Evolutionary conservation across 106 monocot species (phyloP).

Genomic region (Dendrobium huoshanense): DNA sequence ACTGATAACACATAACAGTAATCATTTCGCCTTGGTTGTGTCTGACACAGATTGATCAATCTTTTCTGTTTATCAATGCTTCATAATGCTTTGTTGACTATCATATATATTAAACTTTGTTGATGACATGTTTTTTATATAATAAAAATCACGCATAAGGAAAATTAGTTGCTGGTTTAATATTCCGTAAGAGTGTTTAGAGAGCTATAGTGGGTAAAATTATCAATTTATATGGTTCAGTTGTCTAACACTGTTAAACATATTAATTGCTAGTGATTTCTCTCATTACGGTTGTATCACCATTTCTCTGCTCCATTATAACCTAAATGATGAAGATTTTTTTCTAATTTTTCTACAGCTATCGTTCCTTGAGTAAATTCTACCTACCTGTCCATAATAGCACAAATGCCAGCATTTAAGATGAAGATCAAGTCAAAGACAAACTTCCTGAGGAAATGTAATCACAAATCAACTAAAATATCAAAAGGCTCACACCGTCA

Average conservation of each 20-base stretch:
- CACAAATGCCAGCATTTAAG: constrained; percentile 9
- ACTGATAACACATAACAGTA: too few relatives aligned
- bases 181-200: not conserved
- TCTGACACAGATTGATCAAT: not conserved
- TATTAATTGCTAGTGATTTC: not conserved
- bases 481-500: constrained; percentile 2
- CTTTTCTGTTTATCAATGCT: not conserved
- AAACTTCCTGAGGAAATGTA: not conserved
- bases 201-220: not conserved
- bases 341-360: constrained; percentile 1
- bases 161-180: not conserved
- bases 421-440: constrained; percentile 12
- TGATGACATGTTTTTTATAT: not conserved
- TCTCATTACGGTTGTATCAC: not conserved
- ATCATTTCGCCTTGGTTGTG: not conserved
- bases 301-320: not conserved
- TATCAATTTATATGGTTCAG: not conserved
- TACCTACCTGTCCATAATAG: not conserved
- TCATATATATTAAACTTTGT: not conserved
- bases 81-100: not conserved
- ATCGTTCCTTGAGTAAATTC: not conserved
- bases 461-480: constrained; percentile 8
- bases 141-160: not conserved
- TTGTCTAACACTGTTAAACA: not conserved
- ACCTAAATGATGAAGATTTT: not conserved